Evolutionary conservation across 73 alveolate species (phyloP), one percentile per base, ranked within the genome.

Genomic region (Paramecium bursaria): DNA sequence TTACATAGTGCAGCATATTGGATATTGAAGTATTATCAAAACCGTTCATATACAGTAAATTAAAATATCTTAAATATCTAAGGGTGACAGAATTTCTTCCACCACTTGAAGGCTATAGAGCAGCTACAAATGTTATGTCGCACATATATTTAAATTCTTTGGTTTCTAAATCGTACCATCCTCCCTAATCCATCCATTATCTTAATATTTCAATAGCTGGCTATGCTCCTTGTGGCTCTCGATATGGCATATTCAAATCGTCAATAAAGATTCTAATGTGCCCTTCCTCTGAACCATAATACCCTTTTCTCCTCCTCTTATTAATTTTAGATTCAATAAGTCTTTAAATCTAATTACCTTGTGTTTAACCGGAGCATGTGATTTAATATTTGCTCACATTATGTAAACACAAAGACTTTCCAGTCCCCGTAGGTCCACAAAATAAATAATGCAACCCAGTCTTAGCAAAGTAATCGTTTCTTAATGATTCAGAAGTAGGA

Each of bases 351-450:
- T 26, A 29, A 27, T 26, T 57, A 25, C 50, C 76, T 29, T 48
- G 26, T 26, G 76, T 57, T 29, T 57, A 29, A 27, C 76, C 76
- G 39, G 50, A 25, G 14, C 76, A 57, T 26, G 76, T 44, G 3
- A 57, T 57, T 57, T 26, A 29, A 27, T 29, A 29, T 57, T 57
- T 11, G 9, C 51, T 91, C 67, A 91, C 97, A 86, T 97, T 96
- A 90, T 94, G 88, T 74, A 97, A 92, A 86, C 96, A 96, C 39
- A 91, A 96, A 4, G 99, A 90, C 89, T 98, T 98, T 50, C 99
- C 99, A 2, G 99, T 98, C 46, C 99, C 99, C 1, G 99, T 98
- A 5, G 99, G 99, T 1, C 99, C 99, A 54, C 99, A 97, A 74
- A 97, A 96, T 55, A 98, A 93, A 73, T 94, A 86, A 52, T 96